Percentiles rank a stretch among this genome's conserved stretches.
Evolutionary conservation across 352 stramenopile species (phyloP).

Genomic region (Globisporangium uncinulatum): DNA sequence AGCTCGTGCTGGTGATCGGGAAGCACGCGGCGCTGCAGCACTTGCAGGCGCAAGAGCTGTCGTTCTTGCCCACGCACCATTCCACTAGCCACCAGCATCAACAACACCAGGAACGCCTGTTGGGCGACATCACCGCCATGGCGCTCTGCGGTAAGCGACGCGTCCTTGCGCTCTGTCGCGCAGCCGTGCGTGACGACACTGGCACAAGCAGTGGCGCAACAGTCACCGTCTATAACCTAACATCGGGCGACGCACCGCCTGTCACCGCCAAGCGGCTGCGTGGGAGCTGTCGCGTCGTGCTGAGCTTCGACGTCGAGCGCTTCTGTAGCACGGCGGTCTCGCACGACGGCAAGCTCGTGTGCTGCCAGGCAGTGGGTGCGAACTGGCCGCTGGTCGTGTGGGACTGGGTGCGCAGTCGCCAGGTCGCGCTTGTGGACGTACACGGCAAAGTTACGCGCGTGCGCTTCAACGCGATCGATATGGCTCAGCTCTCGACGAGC

Average conservation of each 20-base stretch:
- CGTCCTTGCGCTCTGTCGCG: constrained; percentile 49
- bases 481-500: constrained; percentile 72
- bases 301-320: constrained; percentile 43
- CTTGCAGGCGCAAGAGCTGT: constrained; percentile 48
- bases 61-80: constrained; percentile 30
- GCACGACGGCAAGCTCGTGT: constrained; percentile 62
- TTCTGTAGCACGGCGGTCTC: constrained; percentile 55
- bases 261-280: constrained; percentile 3
- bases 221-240: constrained; percentile 32
- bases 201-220: constrained; percentile 14
- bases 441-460: constrained; percentile 67
- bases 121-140: constrained; percentile 69
- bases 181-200: constrained; percentile 15
- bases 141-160: constrained; percentile 50
- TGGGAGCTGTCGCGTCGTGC: constrained; percentile 30
- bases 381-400: constrained; percentile 65
- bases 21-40: constrained; percentile 71
- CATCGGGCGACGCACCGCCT: neutral
- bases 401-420: constrained; percentile 67
- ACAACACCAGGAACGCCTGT: constrained; percentile 3
- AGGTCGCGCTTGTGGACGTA: constrained; percentile 57
- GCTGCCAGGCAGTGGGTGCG: constrained; percentile 40
- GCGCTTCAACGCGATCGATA: constrained; percentile 72
- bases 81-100: neutral
- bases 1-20: constrained; percentile 55